Evolutionary conservation across 2,329 filamentous ascomycete species (phyloP), one percentile per base, ranked within the genome.

Genomic region (Mycosphaerelloides madeirae): DNA sequence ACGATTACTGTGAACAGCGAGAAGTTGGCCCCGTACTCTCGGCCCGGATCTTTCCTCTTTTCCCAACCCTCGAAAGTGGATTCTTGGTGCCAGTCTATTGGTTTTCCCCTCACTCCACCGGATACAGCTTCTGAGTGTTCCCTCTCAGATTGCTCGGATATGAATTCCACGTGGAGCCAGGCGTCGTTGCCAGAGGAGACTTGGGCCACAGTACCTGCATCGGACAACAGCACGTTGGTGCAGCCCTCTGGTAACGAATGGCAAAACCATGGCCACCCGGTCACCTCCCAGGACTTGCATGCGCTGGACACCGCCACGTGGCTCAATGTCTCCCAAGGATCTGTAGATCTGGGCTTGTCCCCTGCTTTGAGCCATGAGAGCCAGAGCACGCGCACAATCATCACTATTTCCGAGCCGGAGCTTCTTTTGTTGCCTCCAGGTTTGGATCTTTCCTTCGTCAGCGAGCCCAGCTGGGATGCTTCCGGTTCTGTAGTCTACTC

Each of bases 361-460:
- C 61, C 61, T 47, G 60, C 55, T 49, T 55, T 62, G 58, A 63
- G 61, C 55, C 52, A 63, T 50, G 56, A 59, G 50, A 63, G 61
- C 61, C 59, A 61, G 53, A 63, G 51, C 49, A 53, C 57, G 52
- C 60, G 58, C 43, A 57, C 52, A 48, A 55, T 62, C 9, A 49
- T 53, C 35, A 52, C 56, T 22, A 45, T 60, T 29, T 55, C 60
- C 20, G 60, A 63, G 43, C 48, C 54, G 44, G 59, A 61, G 31
- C 29, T 56, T 29, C 41, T 47, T 18, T 38, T 55, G 31, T 42
- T 60, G 48, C 59, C 59, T 20, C 53, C 57, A 38, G 50, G 52
- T 41, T 54, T 60, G 56, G 57, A 61, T 39, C 47, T 59, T 38
- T 56, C 55, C 41, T 62, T 57, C 43, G 50, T 52, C 36, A 43